These are phyloP conservation scores for Dendrobium catenatum DNA, from an alignment of 106 monocot genomes.

Conservation along the genomic window DNA sequence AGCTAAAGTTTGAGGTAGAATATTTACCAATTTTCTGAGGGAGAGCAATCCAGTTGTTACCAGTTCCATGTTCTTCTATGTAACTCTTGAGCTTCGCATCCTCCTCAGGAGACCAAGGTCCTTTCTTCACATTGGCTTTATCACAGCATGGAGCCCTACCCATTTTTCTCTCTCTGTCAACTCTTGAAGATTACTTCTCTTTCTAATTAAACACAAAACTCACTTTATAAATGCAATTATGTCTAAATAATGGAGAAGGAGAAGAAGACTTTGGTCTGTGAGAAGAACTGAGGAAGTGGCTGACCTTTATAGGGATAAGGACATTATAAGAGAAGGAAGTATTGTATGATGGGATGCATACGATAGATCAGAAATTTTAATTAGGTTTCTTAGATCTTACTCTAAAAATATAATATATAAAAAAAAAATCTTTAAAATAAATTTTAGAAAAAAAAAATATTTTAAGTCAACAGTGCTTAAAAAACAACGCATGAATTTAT, in stretches of 20 bases:
- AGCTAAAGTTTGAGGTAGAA: too few relatives aligned
- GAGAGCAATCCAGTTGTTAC: conserved; percentile 94
- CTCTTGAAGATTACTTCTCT: not conserved
- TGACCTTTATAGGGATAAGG: not conserved
- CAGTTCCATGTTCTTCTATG: conserved; percentile 88
- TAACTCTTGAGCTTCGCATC: conserved; percentile 83
- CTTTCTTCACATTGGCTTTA: conserved; percentile 93
- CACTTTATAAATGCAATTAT: not conserved
- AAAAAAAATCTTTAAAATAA: not conserved
- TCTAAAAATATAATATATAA: not conserved
- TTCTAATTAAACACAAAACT: not conserved
- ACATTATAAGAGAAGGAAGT: not conserved
- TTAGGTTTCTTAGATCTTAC: not conserved
- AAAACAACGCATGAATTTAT: too few relatives aligned
- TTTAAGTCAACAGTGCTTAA: too few relatives aligned
- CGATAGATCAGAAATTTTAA: not conserved
- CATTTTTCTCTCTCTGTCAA: conserved; percentile 27
- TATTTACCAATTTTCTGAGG: conserved; percentile 95
- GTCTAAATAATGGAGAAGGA: not conserved
- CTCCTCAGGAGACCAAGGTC: conserved; percentile 96
- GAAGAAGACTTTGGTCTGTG: not conserved
- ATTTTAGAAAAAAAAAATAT: too few relatives aligned
- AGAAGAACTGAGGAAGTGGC: not conserved
- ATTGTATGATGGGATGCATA: not conserved
- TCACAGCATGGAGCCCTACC: conserved; percentile 96